Percentiles rank a stretch among this genome's conserved stretches.
Evolutionary conservation across 441 rosid genomes (phyloP).

Genomic region (Arabidopsis lyrata): DNA sequence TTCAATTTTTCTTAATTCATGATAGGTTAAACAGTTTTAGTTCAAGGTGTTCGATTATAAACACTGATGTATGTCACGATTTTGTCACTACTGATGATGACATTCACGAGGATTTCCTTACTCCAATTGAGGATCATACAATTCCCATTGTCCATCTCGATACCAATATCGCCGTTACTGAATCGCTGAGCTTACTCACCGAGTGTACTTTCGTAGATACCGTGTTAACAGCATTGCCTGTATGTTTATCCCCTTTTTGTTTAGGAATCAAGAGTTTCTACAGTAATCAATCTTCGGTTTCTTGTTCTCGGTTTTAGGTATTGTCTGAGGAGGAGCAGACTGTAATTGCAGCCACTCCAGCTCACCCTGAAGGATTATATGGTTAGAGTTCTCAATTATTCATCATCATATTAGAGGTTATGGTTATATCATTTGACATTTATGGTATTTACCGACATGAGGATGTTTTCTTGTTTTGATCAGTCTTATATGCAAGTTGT

Average conservation of each 20-base stretch:
- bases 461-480: conserved; percentile 25
- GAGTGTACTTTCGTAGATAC: conserved; percentile 69
- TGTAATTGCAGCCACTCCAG: conserved; percentile 90
- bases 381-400: conserved; percentile 52
- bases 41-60: conserved; percentile 66
- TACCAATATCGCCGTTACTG: conserved; percentile 60
- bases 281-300: background rate
- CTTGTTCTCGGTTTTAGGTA: conserved; percentile 55
- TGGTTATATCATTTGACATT: background rate
- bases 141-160: conserved; percentile 75
- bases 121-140: conserved; percentile 50
- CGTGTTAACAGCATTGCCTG: conserved; percentile 78
- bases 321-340: conserved; percentile 88
- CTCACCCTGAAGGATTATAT: conserved; percentile 86
- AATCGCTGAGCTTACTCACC: conserved; percentile 64
- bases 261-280: background rate
- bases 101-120: conserved; percentile 51
- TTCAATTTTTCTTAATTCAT: background rate
- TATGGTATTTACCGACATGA: conserved; percentile 32
- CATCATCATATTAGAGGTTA: background rate
- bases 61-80: conserved; percentile 60
- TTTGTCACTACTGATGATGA: conserved; percentile 58
- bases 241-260: conserved; percentile 43
- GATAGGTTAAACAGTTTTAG: conserved; percentile 43
- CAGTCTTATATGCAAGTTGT: conserved; percentile 85